Evolutionary conservation across 2,329 filamentous ascomycete genomes (phyloP), one percentile per base, ranked within the genome.

Genomic region (Stachybotrys chartarum): DNA sequence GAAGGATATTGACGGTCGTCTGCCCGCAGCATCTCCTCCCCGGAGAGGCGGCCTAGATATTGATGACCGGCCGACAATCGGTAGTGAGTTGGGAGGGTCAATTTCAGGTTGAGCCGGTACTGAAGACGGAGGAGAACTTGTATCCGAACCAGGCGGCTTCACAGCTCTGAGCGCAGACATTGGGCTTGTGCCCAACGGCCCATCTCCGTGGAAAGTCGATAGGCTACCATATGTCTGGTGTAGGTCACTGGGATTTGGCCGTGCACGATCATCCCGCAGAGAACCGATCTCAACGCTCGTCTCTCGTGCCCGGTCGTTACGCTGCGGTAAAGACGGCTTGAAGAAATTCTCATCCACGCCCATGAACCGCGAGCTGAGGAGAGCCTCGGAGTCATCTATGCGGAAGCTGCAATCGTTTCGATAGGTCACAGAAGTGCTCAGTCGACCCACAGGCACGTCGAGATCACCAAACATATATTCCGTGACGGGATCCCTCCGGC

Each of bases 321-420:
- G 79, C 57, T 80, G 81, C 6, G 84, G 80, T 17, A 94, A 72
- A 1, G 90, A 92, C 8, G 91, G 91, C 58, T 85, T 84, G 69
- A 96, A 95, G 65, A 90, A 90, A 57, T 90, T 85, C 67, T 96
- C 91, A 67, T 96, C 92, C 44, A 91, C 82, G 14, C 90, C 91
- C 82, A 96, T 91, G 66, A 97, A 96, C 35, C 91, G 87, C 14
- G 93, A 97, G 73, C 92, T 96, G 48, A 97, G 74, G 8, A 97
- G 74, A 6, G 92, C 87, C 71, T 97, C 94, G 0, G 91, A 88
- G 70, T 97, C 91, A 64, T 96, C 93, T 45, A 97, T 85, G 50
- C 88, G 85, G 70, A 99, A 97, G 64, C 88, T 91, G 74, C 90
- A 96, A 66, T 94, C 91, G 56, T 85, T 89, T 59, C 94, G 87